Evolutionary conservation across 1,139 yeast genomes (phyloP).

Genomic region (Sugiyamaella xylanicola): DNA sequence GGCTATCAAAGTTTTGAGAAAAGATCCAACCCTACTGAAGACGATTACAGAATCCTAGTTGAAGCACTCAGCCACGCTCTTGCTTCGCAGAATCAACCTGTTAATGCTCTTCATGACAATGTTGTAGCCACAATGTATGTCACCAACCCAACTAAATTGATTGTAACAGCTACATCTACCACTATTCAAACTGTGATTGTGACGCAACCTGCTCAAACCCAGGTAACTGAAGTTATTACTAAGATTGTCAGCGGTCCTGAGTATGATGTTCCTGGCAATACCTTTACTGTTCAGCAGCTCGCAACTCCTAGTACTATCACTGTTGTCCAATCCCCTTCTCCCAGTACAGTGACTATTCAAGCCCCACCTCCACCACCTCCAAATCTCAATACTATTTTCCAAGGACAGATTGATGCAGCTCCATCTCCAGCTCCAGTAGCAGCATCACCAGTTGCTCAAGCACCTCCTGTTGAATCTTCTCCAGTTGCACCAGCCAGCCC

Average conservation of each 20-base stretch:
- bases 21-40: background rate
- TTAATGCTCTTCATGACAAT: slow-evolving; percentile 2
- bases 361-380: slow-evolving; percentile 2
- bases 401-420: background rate
- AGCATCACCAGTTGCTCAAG: background rate
- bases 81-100: background rate
- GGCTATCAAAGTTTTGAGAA: background rate
- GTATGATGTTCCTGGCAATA: slow-evolving; percentile 1
- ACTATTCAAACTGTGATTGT: slow-evolving; percentile 15
- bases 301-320: slow-evolving; percentile 1
- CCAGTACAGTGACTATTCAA: slow-evolving; percentile 1
- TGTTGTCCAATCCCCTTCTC: slow-evolving; percentile 1
- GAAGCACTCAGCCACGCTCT: background rate
- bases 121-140: background rate
- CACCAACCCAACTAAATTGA: background rate
- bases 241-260: slow-evolving; percentile 14
- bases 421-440: background rate
- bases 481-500: background rate
- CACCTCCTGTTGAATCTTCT: background rate
- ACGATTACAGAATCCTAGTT: background rate
- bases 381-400: background rate
- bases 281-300: slow-evolving; percentile 4
- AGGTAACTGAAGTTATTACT: slow-evolving; percentile 6
- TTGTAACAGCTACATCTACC: slow-evolving; percentile 4
- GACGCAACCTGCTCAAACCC: slow-evolving; percentile 4